Percentiles rank a stretch among this genome's conserved stretches.
Conservation (phyloP, 176 grass and related monocot genomes). For the Eremochloa ophiuroides region DNA sequence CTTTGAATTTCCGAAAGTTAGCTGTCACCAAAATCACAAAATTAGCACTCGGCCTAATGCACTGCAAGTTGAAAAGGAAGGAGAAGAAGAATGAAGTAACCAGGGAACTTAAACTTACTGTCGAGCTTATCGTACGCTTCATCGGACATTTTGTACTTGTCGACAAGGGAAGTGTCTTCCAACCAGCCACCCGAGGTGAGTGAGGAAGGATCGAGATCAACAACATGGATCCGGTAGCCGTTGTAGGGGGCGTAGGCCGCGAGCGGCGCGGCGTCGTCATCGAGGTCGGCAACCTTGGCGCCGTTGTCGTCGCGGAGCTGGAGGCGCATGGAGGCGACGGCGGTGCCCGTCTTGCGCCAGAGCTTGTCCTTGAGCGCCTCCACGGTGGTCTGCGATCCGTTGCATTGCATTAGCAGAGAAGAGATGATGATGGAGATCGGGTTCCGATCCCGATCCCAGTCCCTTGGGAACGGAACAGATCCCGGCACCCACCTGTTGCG, state of each 20-base stretch:
- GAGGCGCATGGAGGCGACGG: conserved; percentile 66
- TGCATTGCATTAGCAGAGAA: neutral
- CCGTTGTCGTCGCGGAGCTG: conserved; percentile 76
- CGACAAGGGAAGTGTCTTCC: conserved; percentile 93
- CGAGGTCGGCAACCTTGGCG: conserved; percentile 64
- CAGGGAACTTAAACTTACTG: conserved; percentile 33
- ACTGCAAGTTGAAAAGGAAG: neutral
- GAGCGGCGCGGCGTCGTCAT: conserved; percentile 47
- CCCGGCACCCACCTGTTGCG: conserved; percentile 41
- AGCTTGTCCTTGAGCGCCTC: conserved; percentile 87
- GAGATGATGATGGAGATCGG: neutral
- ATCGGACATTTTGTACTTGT: conserved; percentile 90
- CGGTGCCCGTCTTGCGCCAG: conserved; percentile 82
- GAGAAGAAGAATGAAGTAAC: neutral
- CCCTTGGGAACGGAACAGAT: neutral
- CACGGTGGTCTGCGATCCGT: conserved; percentile 46
- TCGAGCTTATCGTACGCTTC: conserved; percentile 83
- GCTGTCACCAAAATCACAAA: conserved; percentile 41
- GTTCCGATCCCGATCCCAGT: neutral
- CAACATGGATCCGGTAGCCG: conserved; percentile 77
- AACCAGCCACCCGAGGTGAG: conserved; percentile 91
- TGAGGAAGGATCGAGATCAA: conserved; percentile 88
- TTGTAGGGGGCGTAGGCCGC: conserved; percentile 70
- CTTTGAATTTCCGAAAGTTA: conserved; percentile 90
- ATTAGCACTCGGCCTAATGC: neutral